Evolutionary conservation across 495 filamentous ascomycete genomes (phyloP), one percentile per base, ranked within the genome.

Genomic region (Pyrenula aspistea): DNA sequence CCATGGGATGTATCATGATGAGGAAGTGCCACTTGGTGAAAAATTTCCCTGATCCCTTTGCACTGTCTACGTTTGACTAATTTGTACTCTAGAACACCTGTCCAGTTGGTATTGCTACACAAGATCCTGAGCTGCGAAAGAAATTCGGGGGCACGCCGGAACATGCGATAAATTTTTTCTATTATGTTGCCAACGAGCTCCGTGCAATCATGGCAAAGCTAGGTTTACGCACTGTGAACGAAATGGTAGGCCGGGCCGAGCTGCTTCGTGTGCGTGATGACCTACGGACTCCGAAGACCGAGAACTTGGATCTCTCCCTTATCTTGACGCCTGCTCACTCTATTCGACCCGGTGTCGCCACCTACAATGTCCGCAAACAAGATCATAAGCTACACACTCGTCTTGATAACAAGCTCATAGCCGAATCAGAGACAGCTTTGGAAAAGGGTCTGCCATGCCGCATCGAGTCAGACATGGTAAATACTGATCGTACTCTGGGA

Each of bases 161-260:
- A 71, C 89, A 99, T 66, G 93, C 96, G 51, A 99, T 99, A 71
- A 99, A 99, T 77, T 99, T 97, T 80, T 99, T 99, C 76, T 99
- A 96, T 74, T 99, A 99, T 63, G 79, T 99, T 52, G 84, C 94
- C 59, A 99, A 99, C 64, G 93, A 99, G 76, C 83, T 99, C 58
- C 86, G 93, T 60, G 91, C 93, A 19, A 96, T 99, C 72, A 97
- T 99, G 93, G 92, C 93, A 24, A 92, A 87, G 69, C 80, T 97
- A 61, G 93, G 93, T 56, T 87, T 96, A 78, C 83, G 93, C 52
- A 95, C 87, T 24, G 83, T 99, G 67, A 99, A 99, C 63, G 93
- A 99, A 70, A 97, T 97, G 93, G 88, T 99, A 62, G 93, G 93
- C 21, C 92, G 85, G 60, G 91, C 88, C 19, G 93, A 99, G 67